Conservation (phyloP, 1,284 basidiomycete species). For the Ustanciosporium gigantosporum region DNA sequence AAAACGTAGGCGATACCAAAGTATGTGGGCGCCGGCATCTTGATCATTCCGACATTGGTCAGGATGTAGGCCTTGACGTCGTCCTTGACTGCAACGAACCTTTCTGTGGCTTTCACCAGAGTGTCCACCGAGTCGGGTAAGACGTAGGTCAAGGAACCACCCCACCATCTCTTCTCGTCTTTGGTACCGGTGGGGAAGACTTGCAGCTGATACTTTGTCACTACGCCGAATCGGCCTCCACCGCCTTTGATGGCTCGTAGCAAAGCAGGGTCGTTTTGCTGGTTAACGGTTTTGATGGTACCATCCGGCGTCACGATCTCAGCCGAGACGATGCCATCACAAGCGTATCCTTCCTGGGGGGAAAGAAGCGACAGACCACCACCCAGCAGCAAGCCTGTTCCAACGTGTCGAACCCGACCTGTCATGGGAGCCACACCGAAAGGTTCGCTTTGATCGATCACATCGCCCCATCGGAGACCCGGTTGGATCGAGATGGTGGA, state of each 20-base stretch:
- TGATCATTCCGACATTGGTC: conserved; percentile 16
- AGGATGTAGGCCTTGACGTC: conserved; percentile 22
- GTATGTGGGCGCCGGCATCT: conserved; percentile 1
- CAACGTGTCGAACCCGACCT: conserved; percentile 27
- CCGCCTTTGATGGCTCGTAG: conserved; percentile 39
- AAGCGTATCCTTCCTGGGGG: conserved; percentile 32
- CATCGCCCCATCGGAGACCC: conserved; percentile 27
- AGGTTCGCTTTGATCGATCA: conserved; percentile 11
- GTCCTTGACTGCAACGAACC: conserved; percentile 9
- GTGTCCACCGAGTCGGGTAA: conserved; percentile 2
- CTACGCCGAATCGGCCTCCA: conserved; percentile 38
- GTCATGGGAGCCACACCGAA: conserved; percentile 26
- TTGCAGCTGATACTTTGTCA: conserved; percentile 24
- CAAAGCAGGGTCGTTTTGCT: conserved; percentile 5
- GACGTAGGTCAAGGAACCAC: conserved; percentile 9
- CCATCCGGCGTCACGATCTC: conserved; percentile 27
- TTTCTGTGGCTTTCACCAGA: conserved; percentile 10
- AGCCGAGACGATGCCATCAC: conserved; percentile 17
- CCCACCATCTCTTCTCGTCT: conserved; percentile 20
- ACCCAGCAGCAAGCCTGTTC: conserved; percentile 36
- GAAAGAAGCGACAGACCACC: conserved; percentile 32
- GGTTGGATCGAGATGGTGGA: conserved; percentile 12
- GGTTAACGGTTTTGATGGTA: conserved; percentile 1
- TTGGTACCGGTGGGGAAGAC: conserved; percentile 11
- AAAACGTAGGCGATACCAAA: conserved; percentile 11